These are phyloP conservation scores for Pinus taeda DNA, from an alignment of 75 land plant species.

Conservation along the genomic window DNA sequence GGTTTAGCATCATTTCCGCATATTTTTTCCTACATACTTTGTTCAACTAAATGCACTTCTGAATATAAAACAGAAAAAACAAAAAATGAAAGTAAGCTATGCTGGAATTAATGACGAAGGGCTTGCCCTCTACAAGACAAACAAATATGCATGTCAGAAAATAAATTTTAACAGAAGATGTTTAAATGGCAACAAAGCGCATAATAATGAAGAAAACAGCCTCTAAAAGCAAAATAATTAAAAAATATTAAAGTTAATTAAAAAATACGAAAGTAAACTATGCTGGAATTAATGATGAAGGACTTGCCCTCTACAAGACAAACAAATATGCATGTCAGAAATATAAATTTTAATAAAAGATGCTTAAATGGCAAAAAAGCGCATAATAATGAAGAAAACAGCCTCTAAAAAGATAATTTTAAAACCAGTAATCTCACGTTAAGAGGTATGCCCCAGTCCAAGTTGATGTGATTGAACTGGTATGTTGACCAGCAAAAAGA, in stretches of 20 bases:
- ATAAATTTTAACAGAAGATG: background rate
- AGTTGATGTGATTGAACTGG: slow-evolving; percentile 96
- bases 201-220: background rate
- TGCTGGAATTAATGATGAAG: no score
- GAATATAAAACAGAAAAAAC: no score
- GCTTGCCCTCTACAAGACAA: no score
- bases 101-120: no score
- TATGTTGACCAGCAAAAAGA: slow-evolving; percentile 97
- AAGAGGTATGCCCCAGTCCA: slow-evolving; percentile 97
- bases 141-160: no score
- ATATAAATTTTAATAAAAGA: background rate
- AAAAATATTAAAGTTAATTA: no score
- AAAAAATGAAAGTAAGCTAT: no score
- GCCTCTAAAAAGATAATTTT: background rate
- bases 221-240: background rate
- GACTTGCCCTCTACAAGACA: no score
- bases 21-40: background rate
- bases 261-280: no score
- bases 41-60: no score
- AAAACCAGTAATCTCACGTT: slow-evolving; percentile 18
- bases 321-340: no score
- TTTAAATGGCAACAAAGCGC: background rate
- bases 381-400: background rate
- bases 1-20: background rate
- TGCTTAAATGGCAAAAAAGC: background rate